A percentile compares a stretch with the other conserved stretches of the same genome.
Evolutionary conservation across 805 yeast genomes (phyloP).

Genomic region (Starmerella cellae): DNA sequence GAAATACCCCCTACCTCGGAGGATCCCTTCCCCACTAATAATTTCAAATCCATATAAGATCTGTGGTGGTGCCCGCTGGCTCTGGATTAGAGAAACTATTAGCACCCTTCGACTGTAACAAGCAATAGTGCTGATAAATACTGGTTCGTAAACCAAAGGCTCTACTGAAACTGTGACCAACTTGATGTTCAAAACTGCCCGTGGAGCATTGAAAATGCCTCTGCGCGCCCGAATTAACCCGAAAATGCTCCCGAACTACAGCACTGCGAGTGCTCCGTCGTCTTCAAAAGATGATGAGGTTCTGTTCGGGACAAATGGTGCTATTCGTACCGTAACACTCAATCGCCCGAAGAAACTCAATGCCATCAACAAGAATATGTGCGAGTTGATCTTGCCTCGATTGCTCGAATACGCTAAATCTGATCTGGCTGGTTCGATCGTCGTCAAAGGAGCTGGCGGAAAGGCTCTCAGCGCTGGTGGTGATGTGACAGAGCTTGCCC

Average conservation of each 20-base stretch:
- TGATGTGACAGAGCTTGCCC: constrained; percentile 72
- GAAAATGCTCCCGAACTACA: constrained; percentile 17
- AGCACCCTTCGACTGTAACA: too few species aligned
- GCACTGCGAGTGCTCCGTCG: constrained; percentile 9
- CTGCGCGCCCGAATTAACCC: constrained; percentile 25
- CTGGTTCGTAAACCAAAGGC: not conserved
- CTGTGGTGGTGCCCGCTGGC: too few species aligned
- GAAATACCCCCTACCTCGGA: too few species aligned
- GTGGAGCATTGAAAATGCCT: constrained; percentile 22
- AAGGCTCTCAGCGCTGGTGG: constrained; percentile 93
- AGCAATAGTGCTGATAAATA: too few species aligned
- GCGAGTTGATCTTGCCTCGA: constrained; percentile 55
- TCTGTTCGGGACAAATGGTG: constrained; percentile 45
- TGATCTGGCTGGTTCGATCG: constrained; percentile 45
- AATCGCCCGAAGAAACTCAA: constrained; percentile 76
- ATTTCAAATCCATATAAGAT: not conserved
- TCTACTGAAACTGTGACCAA: not conserved
- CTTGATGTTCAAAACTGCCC: constrained; percentile 5
- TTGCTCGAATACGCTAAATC: constrained; percentile 65
- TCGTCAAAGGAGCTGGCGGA: constrained; percentile 48
- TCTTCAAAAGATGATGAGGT: constrained; percentile 36
- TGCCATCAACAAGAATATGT: constrained; percentile 70
- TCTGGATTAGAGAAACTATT: too few species aligned
- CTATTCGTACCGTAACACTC: constrained; percentile 59
- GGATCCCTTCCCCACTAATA: not conserved